A percentile compares a stretch with the other conserved stretches of the same genome.
Evolutionary conservation across 2,329 filamentous ascomycete genomes (phyloP).

Genomic region (Ophiostoma fasciatum): DNA sequence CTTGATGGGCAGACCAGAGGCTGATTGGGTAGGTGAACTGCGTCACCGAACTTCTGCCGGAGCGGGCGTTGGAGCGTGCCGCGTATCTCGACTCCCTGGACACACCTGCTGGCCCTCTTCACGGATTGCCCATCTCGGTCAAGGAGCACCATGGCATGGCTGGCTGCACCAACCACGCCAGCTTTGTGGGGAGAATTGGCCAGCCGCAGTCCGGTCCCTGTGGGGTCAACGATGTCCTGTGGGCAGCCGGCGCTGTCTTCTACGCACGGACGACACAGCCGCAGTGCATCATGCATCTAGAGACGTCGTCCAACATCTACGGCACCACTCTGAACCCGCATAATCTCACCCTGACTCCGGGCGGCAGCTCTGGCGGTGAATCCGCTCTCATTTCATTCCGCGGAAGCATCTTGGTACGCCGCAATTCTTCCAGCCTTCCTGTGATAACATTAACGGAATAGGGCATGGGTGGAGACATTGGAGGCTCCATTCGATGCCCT

Average conservation of each 20-base stretch:
- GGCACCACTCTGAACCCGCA: slow-evolving; percentile 18
- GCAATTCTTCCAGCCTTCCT: background rate
- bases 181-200: background rate
- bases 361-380: slow-evolving; percentile 23
- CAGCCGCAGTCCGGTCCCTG: background rate
- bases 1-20: background rate
- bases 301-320: slow-evolving; percentile 22
- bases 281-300: slow-evolving; percentile 13
- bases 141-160: slow-evolving; percentile 17
- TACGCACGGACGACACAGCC: slow-evolving; percentile 13
- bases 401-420: slow-evolving; percentile 23
- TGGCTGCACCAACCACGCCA: background rate
- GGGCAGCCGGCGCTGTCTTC: slow-evolving; percentile 14
- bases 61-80: slow-evolving; percentile 18
- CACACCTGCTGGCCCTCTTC: slow-evolving; percentile 20
- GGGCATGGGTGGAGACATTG: slow-evolving; percentile 26
- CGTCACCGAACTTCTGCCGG: slow-evolving; percentile 25
- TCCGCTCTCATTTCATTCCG: slow-evolving; percentile 19
- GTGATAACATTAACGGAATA: background rate
- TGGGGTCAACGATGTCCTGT: background rate
- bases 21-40: slow-evolving; percentile 9
- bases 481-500: slow-evolving; percentile 13
- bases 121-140: slow-evolving; percentile 24
- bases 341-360: slow-evolving; percentile 19
- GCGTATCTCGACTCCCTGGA: slow-evolving; percentile 19